Evolutionary conservation across 176 grass and related monocot genomes (phyloP), one percentile per base, ranked within the genome.

Genomic region (Oryza rufipogon): DNA sequence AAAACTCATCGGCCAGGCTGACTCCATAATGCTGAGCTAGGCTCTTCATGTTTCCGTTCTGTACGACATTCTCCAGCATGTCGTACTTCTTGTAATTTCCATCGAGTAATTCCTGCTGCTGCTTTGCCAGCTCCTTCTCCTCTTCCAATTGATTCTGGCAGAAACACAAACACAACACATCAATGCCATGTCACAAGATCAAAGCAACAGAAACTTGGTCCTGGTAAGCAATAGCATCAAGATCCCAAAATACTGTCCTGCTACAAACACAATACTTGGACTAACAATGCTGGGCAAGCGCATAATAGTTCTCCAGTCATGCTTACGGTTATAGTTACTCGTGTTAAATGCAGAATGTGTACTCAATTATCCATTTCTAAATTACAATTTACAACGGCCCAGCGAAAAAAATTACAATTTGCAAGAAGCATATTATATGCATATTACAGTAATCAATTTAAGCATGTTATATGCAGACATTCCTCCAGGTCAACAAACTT

Each of bases 131-230:
- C 4, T 81, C 84, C 75, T 86, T 75, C 80, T 95, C 90, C 68
- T 88, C 93, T 49, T 92, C 80, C 67, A 92, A 70, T 34, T 84
- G 80, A 87, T 49, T 87, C 90, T 95, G 69, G 45, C 46, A 71
- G 3, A 3, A 6, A 11, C 30, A 52, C 19, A 73, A 19, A 49
- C 56, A 49, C 56, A 79, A 79, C 32, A 76, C 39, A 23, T 33
- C 28, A 71, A 41, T 17, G 10, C 19, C 64, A 74, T 73, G 19
- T 15, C 30, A 66, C 3, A 65, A 66, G 12, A 42, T 58, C 20
- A 39, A 66, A 46, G 47, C 39, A 81, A 81, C 41, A 69, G 9
- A 4, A 38, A 49, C 47, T 49, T 49, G 12, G 12, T 52, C 49
- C 12, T 52, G 19, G 63, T 32, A 15, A 16, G 11, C 17, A 80